Conservation (phyloP, 257 asterid genomes). For the Eustoma russellianum region DNA sequence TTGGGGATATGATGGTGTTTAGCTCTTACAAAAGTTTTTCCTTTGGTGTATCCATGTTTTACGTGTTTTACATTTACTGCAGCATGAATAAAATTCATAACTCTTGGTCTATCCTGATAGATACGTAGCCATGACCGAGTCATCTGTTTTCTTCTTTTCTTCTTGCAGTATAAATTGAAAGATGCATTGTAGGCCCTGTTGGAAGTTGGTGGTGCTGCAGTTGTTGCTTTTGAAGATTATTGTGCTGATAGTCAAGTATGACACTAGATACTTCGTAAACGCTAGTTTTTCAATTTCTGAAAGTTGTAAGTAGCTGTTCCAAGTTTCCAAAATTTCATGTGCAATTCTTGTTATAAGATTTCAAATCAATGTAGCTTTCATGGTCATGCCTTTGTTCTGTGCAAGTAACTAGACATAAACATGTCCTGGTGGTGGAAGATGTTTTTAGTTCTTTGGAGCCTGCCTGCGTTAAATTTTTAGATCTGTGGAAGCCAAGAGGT, state of each 20-base stretch:
- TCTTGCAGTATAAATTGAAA: slow-evolving; percentile 62
- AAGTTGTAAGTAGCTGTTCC: too few species aligned
- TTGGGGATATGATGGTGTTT: background rate
- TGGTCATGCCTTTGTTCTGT: background rate
- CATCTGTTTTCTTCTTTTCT: slow-evolving; percentile 7
- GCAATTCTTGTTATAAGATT: too few species aligned
- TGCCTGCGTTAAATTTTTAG: too few species aligned
- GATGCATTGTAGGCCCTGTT: slow-evolving; percentile 59
- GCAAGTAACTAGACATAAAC: slow-evolving; percentile 1
- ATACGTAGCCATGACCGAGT: slow-evolving; percentile 5
- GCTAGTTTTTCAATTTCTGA: background rate
- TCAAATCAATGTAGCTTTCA: background rate
- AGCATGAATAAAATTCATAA: slow-evolving; percentile 7
- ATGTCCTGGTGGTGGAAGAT: background rate
- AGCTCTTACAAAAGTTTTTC: background rate
- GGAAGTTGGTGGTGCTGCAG: slow-evolving; percentile 71
- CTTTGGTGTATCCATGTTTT: background rate
- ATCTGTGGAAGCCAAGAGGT: too few species aligned
- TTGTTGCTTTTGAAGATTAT: slow-evolving; percentile 36
- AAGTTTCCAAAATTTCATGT: background rate
- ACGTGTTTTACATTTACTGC: background rate
- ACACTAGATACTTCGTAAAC: background rate
- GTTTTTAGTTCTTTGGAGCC: background rate
- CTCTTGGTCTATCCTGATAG: slow-evolving; percentile 2
- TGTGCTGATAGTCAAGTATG: slow-evolving; percentile 43